Conservation (phyloP, 345 rosid species). For the Acer campestre region DNA sequence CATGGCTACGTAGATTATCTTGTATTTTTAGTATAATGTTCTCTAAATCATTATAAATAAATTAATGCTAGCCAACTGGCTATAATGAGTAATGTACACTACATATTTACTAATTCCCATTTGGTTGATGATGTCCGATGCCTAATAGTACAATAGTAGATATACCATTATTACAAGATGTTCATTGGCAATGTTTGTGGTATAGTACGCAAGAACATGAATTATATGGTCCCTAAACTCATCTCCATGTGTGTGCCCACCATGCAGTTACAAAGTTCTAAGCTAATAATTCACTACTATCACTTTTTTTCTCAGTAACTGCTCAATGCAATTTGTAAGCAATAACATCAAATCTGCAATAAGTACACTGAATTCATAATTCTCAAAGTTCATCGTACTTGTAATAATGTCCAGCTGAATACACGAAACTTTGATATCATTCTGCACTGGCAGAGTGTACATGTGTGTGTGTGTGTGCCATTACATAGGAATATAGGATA, state of each 20-base stretch:
- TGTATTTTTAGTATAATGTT: not conserved
- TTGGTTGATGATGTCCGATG: not conserved
- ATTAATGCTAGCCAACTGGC: not conserved
- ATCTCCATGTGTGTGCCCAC: not conserved
- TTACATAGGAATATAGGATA: not conserved
- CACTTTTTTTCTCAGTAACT: not conserved
- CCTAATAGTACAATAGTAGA: not conserved
- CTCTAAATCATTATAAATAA: not conserved
- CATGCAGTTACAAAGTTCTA: not conserved
- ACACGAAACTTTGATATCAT: not conserved
- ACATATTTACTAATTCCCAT: not conserved
- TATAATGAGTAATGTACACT: not conserved
- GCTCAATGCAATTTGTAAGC: not conserved
- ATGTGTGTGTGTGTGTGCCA: not conserved
- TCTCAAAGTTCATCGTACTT: not conserved
- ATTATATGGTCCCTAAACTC: not conserved
- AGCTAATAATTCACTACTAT: not conserved
- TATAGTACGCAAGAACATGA: not conserved
- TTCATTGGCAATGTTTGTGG: slow-evolving; percentile 1
- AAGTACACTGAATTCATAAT: not conserved
- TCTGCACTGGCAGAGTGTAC: not conserved
- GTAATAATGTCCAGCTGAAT: not conserved
- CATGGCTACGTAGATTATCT: not conserved
- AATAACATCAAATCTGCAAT: not conserved
- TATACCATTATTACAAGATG: not conserved